Evolutionary conservation across 176 grass and related monocot species (phyloP).

Genomic region (Cenchrus purpureus): DNA sequence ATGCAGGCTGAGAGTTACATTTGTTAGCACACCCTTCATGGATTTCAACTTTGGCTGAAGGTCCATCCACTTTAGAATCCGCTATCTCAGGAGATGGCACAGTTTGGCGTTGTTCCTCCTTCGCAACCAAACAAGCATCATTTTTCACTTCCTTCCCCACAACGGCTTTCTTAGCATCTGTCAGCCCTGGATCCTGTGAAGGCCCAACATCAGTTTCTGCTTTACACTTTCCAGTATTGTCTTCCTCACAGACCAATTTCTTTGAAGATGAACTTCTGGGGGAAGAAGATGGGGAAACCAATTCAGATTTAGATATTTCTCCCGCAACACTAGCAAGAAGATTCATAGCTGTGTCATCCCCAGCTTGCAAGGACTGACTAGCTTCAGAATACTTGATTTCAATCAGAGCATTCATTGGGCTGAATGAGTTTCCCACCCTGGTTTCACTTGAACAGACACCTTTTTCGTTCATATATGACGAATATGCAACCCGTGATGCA

Average conservation of each 20-base stretch:
- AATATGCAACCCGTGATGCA: slow-evolving; percentile 50
- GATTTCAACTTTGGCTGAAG: slow-evolving; percentile 37
- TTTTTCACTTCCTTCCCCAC: slow-evolving; percentile 43
- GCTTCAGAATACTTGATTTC: slow-evolving; percentile 89
- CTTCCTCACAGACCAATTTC: slow-evolving; percentile 43
- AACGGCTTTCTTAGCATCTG: slow-evolving; percentile 27
- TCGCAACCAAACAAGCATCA: slow-evolving; percentile 29
- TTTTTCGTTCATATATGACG: slow-evolving; percentile 66
- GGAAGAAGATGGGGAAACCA: slow-evolving; percentile 55
- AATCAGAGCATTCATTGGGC: slow-evolving; percentile 92
- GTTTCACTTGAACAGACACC: slow-evolving; percentile 37
- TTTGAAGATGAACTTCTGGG: slow-evolving; percentile 49
- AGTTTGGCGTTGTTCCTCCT: slow-evolving; percentile 30
- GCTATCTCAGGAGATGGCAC: slow-evolving; percentile 19
- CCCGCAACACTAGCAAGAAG: slow-evolving; percentile 95
- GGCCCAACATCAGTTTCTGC: slow-evolving; percentile 39
- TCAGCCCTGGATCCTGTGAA: neutral
- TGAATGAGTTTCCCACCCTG: slow-evolving; percentile 65
- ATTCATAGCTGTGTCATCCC: slow-evolving; percentile 88
- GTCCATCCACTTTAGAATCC: slow-evolving; percentile 38
- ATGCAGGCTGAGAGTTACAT: slow-evolving; percentile 20
- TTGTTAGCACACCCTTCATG: slow-evolving; percentile 23
- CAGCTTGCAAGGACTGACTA: slow-evolving; percentile 55
- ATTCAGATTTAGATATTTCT: slow-evolving; percentile 81
- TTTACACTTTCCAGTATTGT: slow-evolving; percentile 50